A percentile compares a stretch with the other conserved stretches of the same genome.
These are phyloP conservation scores for Fusarium sp. DNA, from an alignment of 2,329 filamentous ascomycete species.

Conservation along the genomic window DNA sequence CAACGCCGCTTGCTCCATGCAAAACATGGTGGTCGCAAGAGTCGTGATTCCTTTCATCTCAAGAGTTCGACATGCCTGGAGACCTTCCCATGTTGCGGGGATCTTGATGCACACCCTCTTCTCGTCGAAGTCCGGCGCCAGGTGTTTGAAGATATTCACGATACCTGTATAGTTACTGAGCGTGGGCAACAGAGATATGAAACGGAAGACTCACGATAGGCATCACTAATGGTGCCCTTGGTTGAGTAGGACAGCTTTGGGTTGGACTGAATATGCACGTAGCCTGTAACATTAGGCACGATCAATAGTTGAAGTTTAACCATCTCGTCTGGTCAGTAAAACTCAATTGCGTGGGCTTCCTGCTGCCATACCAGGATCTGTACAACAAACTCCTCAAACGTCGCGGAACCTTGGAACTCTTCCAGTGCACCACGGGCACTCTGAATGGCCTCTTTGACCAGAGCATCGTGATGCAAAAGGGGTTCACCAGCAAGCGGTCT, in stretches of 20 bases:
- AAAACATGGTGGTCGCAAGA: constrained; percentile 70
- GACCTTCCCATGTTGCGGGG: constrained; percentile 69
- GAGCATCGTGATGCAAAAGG: constrained; percentile 40
- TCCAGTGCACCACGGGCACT: constrained; percentile 34
- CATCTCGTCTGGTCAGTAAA: constrained; percentile 53
- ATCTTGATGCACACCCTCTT: constrained; percentile 70
- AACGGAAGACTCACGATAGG: constrained; percentile 52
- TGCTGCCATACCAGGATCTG: constrained; percentile 59
- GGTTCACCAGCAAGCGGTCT: constrained; percentile 28
- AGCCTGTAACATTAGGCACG: constrained; percentile 58
- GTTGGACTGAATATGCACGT: constrained; percentile 68
- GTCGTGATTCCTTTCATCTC: constrained; percentile 65
- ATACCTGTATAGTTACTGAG: constrained; percentile 53
- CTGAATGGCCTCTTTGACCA: constrained; percentile 42
- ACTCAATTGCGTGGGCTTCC: fast-evolving
- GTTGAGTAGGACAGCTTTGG: constrained; percentile 63
- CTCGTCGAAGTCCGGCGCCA: constrained; percentile 48
- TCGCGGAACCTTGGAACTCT: constrained; percentile 29
- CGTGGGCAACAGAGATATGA: fast-evolving
- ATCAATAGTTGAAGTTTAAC: constrained; percentile 63
- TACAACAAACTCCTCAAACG: constrained; percentile 59
- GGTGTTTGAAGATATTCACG: constrained; percentile 36
- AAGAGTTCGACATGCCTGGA: constrained; percentile 65
- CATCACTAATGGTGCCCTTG: constrained; percentile 59
- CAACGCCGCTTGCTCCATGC: constrained; percentile 66